These are phyloP conservation scores for Tolypocladium guangdongense DNA, from an alignment of 2,329 filamentous ascomycete species.

Conservation along the genomic window DNA sequence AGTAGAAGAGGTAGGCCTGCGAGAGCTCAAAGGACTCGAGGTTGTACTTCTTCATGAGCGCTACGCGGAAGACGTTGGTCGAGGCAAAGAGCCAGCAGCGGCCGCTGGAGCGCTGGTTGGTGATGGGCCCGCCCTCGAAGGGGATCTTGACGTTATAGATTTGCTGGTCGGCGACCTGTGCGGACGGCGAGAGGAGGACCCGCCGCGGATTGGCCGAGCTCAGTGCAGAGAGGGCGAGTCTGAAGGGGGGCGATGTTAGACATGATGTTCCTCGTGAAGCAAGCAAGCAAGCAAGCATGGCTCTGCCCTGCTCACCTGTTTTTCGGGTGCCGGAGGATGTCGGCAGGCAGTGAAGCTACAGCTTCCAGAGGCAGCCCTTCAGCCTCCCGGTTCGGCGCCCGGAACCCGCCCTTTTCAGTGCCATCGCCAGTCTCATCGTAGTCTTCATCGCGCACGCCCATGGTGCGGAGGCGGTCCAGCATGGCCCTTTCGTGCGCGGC, in stretches of 20 bases:
- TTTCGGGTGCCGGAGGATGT: slow-evolving; percentile 53
- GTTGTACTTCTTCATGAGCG: slow-evolving; percentile 73
- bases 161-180: slow-evolving; percentile 60
- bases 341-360: slow-evolving; percentile 48
- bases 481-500: slow-evolving; percentile 30
- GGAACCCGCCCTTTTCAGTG: slow-evolving; percentile 11
- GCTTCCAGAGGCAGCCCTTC: slow-evolving; percentile 39
- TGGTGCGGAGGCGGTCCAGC: slow-evolving; percentile 29
- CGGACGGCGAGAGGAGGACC: slow-evolving; percentile 52
- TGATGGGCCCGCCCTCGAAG: slow-evolving; percentile 71
- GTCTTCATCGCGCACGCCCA: slow-evolving; percentile 39
- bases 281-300: too few species aligned
- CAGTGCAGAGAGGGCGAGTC: slow-evolving; percentile 65
- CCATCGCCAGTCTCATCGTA: slow-evolving; percentile 37
- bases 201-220: slow-evolving; percentile 54
- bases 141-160: slow-evolving; percentile 78
- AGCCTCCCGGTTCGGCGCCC: slow-evolving; percentile 14
- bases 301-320: slow-evolving; percentile 37
- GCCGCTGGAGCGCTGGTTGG: slow-evolving; percentile 72
- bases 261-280: neutral
- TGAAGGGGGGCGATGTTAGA: slow-evolving; percentile 16
- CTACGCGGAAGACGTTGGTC: slow-evolving; percentile 86
- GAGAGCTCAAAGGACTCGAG: slow-evolving; percentile 75
- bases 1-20: slow-evolving; percentile 82
- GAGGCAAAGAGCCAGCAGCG: slow-evolving; percentile 88